Evolutionary conservation across 345 rosid genomes (phyloP), one percentile per base, ranked within the genome.

Genomic region (Murraya koenigii): DNA sequence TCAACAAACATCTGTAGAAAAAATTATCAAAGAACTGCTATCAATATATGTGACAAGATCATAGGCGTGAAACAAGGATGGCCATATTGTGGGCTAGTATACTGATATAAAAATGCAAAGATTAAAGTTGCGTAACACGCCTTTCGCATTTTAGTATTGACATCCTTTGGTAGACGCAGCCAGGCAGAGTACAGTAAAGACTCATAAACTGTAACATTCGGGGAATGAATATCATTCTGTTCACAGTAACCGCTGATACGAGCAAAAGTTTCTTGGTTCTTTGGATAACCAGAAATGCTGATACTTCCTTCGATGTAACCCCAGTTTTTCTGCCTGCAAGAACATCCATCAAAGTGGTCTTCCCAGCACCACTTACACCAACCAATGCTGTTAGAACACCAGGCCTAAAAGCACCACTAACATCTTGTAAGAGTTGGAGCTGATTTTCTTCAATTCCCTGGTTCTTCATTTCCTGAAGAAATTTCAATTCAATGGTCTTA

Each of bases 301-400:
- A 92, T 88, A 77, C 81, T 86, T 73, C 96, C 96, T 84, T 93
- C 91, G 17, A 85, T 85, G 70, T 86, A 90, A 1, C 97, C 96
- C 90, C 87, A 0, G 92, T 93, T 81, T 93, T 93, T 72, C 98
- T 88, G 49, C 91, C 91, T 7, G 91, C 88, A 64, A 90, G 78
- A 19, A 93, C 97, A 76, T 93, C 98, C 90, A 93, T 90, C 75
- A 93, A 83, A 1, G 98, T 93, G 35, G 98, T 93, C 83, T 92
- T 93, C 17, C 98, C 98, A 8, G 98, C 98, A 32, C 98, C 98
- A 69, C 95, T 92, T 0, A 92, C 91, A 2, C 98, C 98, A 67
- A 93, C 89, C 22, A 92, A 79, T 26, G 97, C 93, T 75, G 97
- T 92, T 77, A 93, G 78, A 23, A 88, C 79, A 20, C 98, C 98